Base-by-base conservation (phyloP, 2,329 filamentous ascomycete species). In the Xylaria hypoxylon region DNA sequence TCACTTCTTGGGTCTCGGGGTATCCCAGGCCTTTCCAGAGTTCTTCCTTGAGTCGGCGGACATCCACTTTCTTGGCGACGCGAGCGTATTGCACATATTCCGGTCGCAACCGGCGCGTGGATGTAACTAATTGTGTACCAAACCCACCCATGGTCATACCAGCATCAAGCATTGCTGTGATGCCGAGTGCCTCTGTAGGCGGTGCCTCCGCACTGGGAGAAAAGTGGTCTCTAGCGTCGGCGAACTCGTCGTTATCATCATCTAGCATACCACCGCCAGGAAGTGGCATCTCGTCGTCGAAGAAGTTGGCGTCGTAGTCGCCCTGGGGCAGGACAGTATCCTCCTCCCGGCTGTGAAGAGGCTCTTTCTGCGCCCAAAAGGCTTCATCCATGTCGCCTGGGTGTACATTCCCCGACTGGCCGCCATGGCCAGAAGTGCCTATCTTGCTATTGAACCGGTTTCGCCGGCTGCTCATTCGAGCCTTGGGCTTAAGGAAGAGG, bases 261-360 rank as follows among this genome's bases (percentile, higher is more conserved):
- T 85, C 84, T 19, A 86, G 84, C 24, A 83, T 79, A 52, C 84
- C 83, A 4, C 84, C 89, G 11, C 87, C 89, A 1, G 87, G 83
- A 73, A 93, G 87, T 1, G 90, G 89, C 70, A 94, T 82, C 1
- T 87, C 90, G 72, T 95, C 92, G 75, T 98, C 96, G 83, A 98
- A 99, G 86, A 98, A 99, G 79, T 98, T 92, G 65, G 96, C 95
- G 77, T 98, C 94, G 79, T 98, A 99, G 76, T 96, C 90, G 67
- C 94, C 94, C 72, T 88, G 84, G 2, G 86, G 85, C 42, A 86
- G 78, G 1, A 81, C 85, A 2, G 83, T 88, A 26, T 90, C 89
- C 47, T 90, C 89, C 56, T 74, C 69, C 50, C 77, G 77, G 62
- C 69, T 75, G 38, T 80, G 78, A 73, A 76, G 77, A 58, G 81